phyloP scores from a whole-genome alignment of 306 rosid genomes.

The Pterocarpus macrocarpus region DNA sequence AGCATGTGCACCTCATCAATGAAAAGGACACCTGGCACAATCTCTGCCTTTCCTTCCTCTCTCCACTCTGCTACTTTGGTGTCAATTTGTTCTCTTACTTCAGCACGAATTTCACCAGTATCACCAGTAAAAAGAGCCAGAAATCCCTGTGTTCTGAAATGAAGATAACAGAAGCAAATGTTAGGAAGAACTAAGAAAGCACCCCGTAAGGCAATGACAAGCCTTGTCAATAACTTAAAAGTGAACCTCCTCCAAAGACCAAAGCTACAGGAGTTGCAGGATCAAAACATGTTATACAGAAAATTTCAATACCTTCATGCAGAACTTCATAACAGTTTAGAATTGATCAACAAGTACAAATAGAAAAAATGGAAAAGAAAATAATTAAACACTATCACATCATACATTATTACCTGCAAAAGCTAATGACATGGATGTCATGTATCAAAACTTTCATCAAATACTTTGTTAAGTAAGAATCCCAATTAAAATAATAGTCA shows the following conservation, averaged over 20 bases:
- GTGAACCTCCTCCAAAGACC: not conserved
- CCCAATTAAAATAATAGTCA: slow-evolving; percentile 8
- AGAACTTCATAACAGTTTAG: not conserved
- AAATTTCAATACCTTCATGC: slow-evolving; percentile 1
- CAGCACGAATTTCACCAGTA: slow-evolving; percentile 97
- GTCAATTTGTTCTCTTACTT: slow-evolving; percentile 98
- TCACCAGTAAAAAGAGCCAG: slow-evolving; percentile 97
- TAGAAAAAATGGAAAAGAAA: not conserved
- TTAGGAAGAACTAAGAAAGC: slow-evolving; percentile 15
- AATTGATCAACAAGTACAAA: not conserved
- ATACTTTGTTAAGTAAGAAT: not conserved
- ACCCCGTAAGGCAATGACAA: not conserved
- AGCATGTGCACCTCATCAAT: slow-evolving; percentile 99
- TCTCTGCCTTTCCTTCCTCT: slow-evolving; percentile 99
- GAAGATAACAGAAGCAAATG: slow-evolving; percentile 38
- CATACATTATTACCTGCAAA: slow-evolving; percentile 1
- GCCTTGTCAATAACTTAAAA: slow-evolving; percentile 12
- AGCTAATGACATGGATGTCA: not conserved
- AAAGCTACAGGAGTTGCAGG: not conserved
- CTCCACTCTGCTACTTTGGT: slow-evolving; percentile 99
- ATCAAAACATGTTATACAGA: not conserved
- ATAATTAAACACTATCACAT: not conserved
- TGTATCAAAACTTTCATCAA: not conserved
- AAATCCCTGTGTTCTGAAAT: slow-evolving; percentile 93
- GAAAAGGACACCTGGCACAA: slow-evolving; percentile 95